Conservation (phyloP, 495 filamentous ascomycete genomes). For the Hypomontagnella submonticulosa region DNA sequence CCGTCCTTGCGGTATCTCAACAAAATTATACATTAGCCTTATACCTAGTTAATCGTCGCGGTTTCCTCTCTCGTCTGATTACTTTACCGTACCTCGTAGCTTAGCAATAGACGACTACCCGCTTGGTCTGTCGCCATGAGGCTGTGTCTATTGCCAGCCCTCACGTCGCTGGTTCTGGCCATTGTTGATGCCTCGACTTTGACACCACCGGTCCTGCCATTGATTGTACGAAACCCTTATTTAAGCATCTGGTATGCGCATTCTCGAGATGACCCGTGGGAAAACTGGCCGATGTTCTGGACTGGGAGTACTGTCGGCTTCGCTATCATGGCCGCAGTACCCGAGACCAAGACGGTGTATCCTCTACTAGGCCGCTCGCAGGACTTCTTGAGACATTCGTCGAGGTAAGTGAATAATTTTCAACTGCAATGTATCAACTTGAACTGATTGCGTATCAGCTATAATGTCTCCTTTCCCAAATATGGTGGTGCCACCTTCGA, state of each 20-base stretch:
- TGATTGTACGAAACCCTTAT: slow-evolving; percentile 93
- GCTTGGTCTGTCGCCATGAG: slow-evolving; percentile 38
- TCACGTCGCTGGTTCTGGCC: slow-evolving; percentile 51
- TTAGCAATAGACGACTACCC: slow-evolving; percentile 34
- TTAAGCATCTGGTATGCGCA: slow-evolving; percentile 86
- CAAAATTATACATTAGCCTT: slow-evolving; percentile 22
- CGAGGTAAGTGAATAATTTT: slow-evolving; percentile 54
- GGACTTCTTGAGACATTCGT: slow-evolving; percentile 69
- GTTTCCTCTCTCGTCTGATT: no score
- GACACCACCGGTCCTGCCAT: slow-evolving; percentile 84
- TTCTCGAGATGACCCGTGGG: slow-evolving; percentile 87
- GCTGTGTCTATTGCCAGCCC: slow-evolving; percentile 40
- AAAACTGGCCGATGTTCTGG: slow-evolving; percentile 94
- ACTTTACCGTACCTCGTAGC: slow-evolving; percentile 8
- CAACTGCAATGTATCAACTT: neutral
- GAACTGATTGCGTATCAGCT: slow-evolving; percentile 48
- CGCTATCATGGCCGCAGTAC: slow-evolving; percentile 79
- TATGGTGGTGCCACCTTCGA: slow-evolving; percentile 88
- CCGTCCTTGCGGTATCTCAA: slow-evolving; percentile 13
- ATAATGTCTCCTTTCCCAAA: slow-evolving; percentile 72
- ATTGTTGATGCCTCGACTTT: slow-evolving; percentile 60
- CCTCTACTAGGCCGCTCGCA: slow-evolving; percentile 89
- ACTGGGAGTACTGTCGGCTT: slow-evolving; percentile 86
- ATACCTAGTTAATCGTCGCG: slow-evolving; percentile 11
- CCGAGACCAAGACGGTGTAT: slow-evolving; percentile 77